phyloP scores from a whole-genome alignment of 768 basidiomycete genomes.

The Tulasnella calospora region DNA sequence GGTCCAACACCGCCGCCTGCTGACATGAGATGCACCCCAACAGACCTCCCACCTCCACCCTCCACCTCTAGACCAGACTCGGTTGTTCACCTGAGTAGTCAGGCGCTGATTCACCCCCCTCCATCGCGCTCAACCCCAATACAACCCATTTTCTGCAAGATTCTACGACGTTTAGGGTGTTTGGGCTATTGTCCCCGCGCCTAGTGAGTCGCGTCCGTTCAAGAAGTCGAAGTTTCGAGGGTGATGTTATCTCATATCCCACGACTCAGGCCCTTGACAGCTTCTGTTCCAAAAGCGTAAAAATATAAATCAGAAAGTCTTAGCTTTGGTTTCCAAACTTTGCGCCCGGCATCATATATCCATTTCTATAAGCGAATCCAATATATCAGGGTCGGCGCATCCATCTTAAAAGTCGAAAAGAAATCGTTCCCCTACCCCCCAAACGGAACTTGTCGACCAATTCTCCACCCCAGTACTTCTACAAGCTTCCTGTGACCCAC shows the following conservation, averaged over 20 bases:
- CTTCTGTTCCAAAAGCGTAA: slow-evolving; percentile 5
- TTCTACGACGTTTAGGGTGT: neutral
- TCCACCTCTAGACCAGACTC: neutral
- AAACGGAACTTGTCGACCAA: neutral
- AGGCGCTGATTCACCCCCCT: neutral
- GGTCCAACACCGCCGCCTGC: neutral
- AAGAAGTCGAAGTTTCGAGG: neutral
- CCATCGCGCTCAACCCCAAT: neutral
- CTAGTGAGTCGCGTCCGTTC: neutral
- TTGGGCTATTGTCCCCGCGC: neutral
- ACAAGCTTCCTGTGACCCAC: neutral
- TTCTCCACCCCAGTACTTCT: neutral
- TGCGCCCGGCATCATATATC: neutral
- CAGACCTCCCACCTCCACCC: neutral
- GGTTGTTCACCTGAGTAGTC: neutral
- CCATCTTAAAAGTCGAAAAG: neutral
- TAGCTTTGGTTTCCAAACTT: neutral
- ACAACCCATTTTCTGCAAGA: neutral
- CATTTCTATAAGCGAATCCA: neutral
- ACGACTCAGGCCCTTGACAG: neutral
- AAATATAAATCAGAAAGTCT: neutral
- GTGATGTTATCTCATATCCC: neutral
- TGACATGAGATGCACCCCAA: slow-evolving; percentile 1
- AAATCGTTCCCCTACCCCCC: neutral
- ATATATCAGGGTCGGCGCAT: neutral